Conservation (phyloP, 2,329 filamentous ascomycete species). For the Didymella keratinophila region DNA sequence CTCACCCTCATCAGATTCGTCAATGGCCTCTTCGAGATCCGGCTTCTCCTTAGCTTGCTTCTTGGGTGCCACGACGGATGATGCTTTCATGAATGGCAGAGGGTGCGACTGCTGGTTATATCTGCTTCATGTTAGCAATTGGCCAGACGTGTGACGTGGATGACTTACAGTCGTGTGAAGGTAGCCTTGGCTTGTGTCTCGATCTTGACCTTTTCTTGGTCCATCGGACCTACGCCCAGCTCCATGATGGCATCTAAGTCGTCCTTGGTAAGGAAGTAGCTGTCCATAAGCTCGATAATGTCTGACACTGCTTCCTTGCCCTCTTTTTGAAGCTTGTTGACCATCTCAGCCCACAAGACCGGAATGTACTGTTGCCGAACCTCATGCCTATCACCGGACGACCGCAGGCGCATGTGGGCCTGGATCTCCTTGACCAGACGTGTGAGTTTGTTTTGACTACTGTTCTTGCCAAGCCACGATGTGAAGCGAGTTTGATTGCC, state of each 20-base stretch:
- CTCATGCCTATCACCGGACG: constrained; percentile 91
- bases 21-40: constrained; percentile 94
- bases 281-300: constrained; percentile 95
- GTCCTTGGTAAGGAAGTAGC: constrained; percentile 92
- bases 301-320: constrained; percentile 83
- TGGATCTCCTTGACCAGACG: constrained; percentile 93
- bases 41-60: constrained; percentile 77
- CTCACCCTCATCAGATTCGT: constrained; percentile 79
- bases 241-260: constrained; percentile 95
- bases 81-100: constrained; percentile 95
- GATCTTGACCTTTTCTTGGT: constrained; percentile 76
- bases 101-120: constrained; percentile 90
- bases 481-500: constrained; percentile 77
- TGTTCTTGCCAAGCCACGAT: constrained; percentile 93
- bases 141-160: neutral
- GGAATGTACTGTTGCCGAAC: constrained; percentile 94
- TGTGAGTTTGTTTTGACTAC: constrained; percentile 75
- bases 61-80: constrained; percentile 75
- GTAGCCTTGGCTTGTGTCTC: constrained; percentile 85
- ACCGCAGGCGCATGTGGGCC: constrained; percentile 91
- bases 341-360: constrained; percentile 80
- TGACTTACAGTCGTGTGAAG: constrained; percentile 84
- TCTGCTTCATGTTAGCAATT: constrained; percentile 54
- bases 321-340: constrained; percentile 76
- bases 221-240: constrained; percentile 85